Conservation (phyloP, 2,329 filamentous ascomycete genomes). For the Xylariaceae sp. region DNA sequence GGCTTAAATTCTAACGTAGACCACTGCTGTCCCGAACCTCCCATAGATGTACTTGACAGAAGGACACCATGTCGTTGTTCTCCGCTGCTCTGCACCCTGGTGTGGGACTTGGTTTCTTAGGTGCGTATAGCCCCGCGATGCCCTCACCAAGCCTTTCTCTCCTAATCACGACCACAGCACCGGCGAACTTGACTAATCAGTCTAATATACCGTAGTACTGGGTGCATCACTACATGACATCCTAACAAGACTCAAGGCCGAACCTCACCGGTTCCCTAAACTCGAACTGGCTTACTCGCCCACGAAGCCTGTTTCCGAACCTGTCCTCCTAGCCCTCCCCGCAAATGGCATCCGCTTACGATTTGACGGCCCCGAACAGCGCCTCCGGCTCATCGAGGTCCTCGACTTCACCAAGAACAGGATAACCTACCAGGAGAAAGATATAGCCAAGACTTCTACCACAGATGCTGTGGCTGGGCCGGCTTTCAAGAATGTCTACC, state of each 20-base stretch:
- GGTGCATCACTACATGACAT: constrained; percentile 89
- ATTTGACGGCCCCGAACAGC: constrained; percentile 91
- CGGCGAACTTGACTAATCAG: background rate
- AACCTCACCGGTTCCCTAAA: constrained; percentile 74
- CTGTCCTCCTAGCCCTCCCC: constrained; percentile 70
- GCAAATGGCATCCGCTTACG: constrained; percentile 83
- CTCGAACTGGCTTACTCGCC: constrained; percentile 79
- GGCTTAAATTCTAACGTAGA: background rate
- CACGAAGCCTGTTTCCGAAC: constrained; percentile 66
- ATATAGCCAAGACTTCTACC: constrained; percentile 61
- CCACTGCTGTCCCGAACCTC: background rate
- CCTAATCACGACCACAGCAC: too few relatives aligned
- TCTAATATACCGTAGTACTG: constrained; percentile 57
- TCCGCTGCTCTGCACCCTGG: constrained; percentile 29
- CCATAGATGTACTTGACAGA: background rate
- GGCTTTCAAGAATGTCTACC: constrained; percentile 84
- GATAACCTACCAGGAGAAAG: constrained; percentile 63
- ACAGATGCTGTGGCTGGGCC: constrained; percentile 51
- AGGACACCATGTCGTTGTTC: constrained; percentile 28
- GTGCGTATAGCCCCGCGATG: constrained; percentile 16
- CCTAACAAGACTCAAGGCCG: constrained; percentile 79
- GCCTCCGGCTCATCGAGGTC: constrained; percentile 84
- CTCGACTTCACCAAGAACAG: constrained; percentile 81
- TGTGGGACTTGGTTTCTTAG: constrained; percentile 29
- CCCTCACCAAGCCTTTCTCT: too few relatives aligned